Conservation (phyloP, 164 flowering plant genomes). For the Chimonanthus praecox region DNA sequence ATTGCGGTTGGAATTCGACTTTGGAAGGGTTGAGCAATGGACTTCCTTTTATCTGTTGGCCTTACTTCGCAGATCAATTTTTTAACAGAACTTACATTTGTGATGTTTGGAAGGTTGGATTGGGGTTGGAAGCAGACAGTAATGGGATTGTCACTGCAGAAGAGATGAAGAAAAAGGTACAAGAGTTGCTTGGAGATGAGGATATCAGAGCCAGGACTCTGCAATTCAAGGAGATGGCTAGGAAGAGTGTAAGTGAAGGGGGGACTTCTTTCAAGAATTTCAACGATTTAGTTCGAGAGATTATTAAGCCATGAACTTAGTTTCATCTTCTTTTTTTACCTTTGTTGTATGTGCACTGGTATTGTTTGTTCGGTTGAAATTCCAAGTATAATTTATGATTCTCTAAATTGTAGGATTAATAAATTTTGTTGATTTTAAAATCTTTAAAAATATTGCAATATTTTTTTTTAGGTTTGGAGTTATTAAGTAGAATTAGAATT, state of each 20-base stretch:
- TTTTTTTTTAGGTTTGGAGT: too few relatives aligned
- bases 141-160: conserved; percentile 13
- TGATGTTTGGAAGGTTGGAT: conserved; percentile 21
- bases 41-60: conserved; percentile 23
- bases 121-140: conserved; percentile 9
- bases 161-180: conserved; percentile 13
- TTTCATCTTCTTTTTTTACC: too few relatives aligned
- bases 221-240: conserved; percentile 25
- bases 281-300: background rate
- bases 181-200: conserved; percentile 11
- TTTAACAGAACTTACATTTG: conserved; percentile 7
- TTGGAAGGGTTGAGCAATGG: conserved; percentile 11
- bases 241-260: conserved; percentile 19
- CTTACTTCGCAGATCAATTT: conserved; percentile 21
- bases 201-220: conserved; percentile 20
- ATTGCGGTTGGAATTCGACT: conserved; percentile 24
- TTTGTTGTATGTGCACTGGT: too few relatives aligned
- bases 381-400: too few relatives aligned
- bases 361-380: too few relatives aligned
- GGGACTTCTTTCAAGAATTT: conserved; percentile 26
- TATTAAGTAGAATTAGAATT: too few relatives aligned
- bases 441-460: too few relatives aligned
- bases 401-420: too few relatives aligned
- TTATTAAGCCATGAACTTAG: background rate
- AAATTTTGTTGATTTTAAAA: too few relatives aligned